Percentiles rank a stretch among this genome's conserved stretches.
Evolutionary conservation across 2,329 filamentous ascomycete genomes (phyloP).

Genomic region (Chrysoporthe cubensis): DNA sequence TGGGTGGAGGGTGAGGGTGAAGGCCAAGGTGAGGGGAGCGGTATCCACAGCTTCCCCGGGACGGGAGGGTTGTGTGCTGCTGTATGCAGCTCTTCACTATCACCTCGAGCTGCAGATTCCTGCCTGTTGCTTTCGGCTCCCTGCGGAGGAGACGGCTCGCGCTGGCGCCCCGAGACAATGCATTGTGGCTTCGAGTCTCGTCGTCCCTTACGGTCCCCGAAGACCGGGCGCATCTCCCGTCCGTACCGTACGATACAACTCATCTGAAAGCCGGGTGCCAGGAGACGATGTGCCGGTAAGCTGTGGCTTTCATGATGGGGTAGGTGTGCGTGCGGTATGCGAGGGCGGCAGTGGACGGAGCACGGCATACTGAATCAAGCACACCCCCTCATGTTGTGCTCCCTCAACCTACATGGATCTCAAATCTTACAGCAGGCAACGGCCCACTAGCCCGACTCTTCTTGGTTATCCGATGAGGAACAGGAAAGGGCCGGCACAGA

Average conservation of each 20-base stretch:
- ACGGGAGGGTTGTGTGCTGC: conserved; percentile 26
- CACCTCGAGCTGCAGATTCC: conserved; percentile 21
- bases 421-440: conserved; percentile 19
- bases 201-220: not conserved
- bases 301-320: conserved; percentile 25
- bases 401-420: conserved; percentile 19
- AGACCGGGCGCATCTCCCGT: conserved; percentile 2
- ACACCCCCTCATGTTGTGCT: conserved; percentile 30
- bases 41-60: conserved; percentile 25
- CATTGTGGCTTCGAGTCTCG: conserved; percentile 14
- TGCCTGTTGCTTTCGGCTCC: conserved; percentile 10
- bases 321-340: conserved; percentile 1
- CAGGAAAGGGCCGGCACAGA: conserved; percentile 15
- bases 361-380: conserved; percentile 15
- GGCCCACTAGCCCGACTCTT: conserved; percentile 4
- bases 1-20: conserved; percentile 1
- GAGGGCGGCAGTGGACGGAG: conserved; percentile 6
- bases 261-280: conserved; percentile 7
- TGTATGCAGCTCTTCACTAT: conserved; percentile 26
- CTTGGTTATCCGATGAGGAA: conserved; percentile 6
- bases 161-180: not conserved
- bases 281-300: conserved; percentile 20
- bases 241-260: conserved; percentile 12
- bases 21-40: conserved; percentile 13
- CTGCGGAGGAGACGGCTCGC: conserved; percentile 8